phyloP scores from a whole-genome alignment of 164 flowering plant genomes.

The Nelumbo lutea region DNA sequence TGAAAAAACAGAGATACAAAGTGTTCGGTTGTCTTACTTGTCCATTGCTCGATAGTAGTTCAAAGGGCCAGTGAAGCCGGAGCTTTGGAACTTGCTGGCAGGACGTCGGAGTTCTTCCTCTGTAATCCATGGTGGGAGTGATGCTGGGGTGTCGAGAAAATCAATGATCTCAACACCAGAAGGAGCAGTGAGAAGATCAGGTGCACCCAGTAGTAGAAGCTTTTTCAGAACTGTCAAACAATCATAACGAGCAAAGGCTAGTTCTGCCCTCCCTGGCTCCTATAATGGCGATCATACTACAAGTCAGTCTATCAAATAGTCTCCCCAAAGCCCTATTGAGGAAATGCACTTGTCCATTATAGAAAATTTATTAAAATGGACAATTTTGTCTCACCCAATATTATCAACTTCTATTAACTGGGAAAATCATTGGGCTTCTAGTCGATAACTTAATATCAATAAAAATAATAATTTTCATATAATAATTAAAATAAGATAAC shows the following conservation, averaged over 20 bases:
- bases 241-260: conserved; percentile 41
- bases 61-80: conserved; percentile 10
- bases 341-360: no score
- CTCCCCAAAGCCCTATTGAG: no score
- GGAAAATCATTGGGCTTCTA: no score
- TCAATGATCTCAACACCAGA: conserved; percentile 45
- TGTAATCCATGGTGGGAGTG: conserved; percentile 45
- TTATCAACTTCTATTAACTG: no score
- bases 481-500: no score
- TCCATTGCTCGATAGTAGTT: conserved; percentile 55
- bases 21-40: conserved; percentile 23
- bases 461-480: no score
- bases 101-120: conserved; percentile 45
- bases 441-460: no score
- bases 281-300: background rate
- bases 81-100: conserved; percentile 38
- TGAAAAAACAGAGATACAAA: background rate
- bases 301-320: no score
- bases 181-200: conserved; percentile 37
- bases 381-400: no score
- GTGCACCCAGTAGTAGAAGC: conserved; percentile 21
- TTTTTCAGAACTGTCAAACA: conserved; percentile 39
- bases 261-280: conserved; percentile 57
- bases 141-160: conserved; percentile 24
- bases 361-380: no score